Percentiles rank a stretch among this genome's conserved stretches.
phyloP scores from a whole-genome alignment of 2,329 filamentous ascomycete species.

The Cytospora paraplurivora region DNA sequence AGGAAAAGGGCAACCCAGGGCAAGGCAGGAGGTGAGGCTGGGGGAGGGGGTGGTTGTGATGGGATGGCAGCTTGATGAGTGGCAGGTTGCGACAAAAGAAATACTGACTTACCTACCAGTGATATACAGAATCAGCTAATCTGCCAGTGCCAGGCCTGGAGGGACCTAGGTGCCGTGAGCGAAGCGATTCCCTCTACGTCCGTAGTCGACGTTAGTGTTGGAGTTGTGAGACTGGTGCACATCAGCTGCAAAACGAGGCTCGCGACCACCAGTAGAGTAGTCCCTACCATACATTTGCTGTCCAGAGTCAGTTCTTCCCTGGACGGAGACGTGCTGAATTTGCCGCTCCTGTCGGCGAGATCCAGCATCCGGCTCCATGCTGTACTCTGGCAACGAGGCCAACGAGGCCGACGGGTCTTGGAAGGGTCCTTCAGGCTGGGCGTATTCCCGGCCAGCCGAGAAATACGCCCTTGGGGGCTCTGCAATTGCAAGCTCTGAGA shows the following conservation, averaged over 20 bases:
- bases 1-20: too few relatives aligned
- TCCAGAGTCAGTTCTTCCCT: neutral
- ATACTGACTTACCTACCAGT: neutral
- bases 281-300: neutral
- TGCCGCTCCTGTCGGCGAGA: too few relatives aligned
- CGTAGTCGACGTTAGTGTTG: neutral
- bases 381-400: too few relatives aligned
- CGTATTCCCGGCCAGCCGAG: neutral
- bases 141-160: too few relatives aligned
- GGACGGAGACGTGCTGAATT: too few relatives aligned
- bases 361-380: too few relatives aligned
- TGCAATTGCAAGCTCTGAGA: neutral
- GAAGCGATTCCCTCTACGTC: constrained; percentile 3
- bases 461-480: neutral
- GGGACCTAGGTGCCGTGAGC: neutral
- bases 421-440: too few relatives aligned
- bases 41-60: too few relatives aligned
- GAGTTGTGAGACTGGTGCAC: neutral
- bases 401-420: too few relatives aligned
- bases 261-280: neutral
- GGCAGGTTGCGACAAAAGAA: too few relatives aligned
- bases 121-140: neutral
- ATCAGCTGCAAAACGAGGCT: neutral
- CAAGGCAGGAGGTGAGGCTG: too few relatives aligned
- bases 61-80: too few relatives aligned